phyloP scores from a whole-genome alignment of 2,329 filamentous ascomycete species.

The Podosphaera leucotricha region DNA sequence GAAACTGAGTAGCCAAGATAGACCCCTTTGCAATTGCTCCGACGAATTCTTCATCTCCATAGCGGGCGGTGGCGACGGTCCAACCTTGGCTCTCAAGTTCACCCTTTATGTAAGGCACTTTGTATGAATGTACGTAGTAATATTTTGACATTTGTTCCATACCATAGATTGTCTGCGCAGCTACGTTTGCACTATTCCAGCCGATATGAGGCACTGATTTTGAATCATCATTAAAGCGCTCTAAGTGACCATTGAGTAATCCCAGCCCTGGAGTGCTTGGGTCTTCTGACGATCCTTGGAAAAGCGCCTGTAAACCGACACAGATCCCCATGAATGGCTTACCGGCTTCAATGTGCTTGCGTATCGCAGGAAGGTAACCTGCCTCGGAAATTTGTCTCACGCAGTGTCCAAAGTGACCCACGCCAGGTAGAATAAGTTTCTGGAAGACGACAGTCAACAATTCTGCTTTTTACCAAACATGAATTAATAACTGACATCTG shows the following conservation, averaged over 20 bases:
- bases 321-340: slow-evolving; percentile 98
- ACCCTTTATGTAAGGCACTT: slow-evolving; percentile 49
- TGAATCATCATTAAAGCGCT: slow-evolving; percentile 48
- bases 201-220: slow-evolving; percentile 98
- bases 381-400: slow-evolving; percentile 60
- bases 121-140: slow-evolving; percentile 96
- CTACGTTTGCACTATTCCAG: slow-evolving; percentile 67
- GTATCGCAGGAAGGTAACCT: slow-evolving; percentile 65
- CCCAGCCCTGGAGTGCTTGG: slow-evolving; percentile 48
- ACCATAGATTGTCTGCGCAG: slow-evolving; percentile 43
- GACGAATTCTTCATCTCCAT: slow-evolving; percentile 74
- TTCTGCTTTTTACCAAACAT: not conserved
- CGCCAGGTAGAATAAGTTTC: slow-evolving; percentile 87
- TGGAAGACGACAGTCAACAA: slow-evolving; percentile 17
- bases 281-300: slow-evolving; percentile 65
- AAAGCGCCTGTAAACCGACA: slow-evolving; percentile 78
- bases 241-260: slow-evolving; percentile 44
- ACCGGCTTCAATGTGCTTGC: slow-evolving; percentile 60
- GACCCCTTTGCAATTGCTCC: slow-evolving; percentile 73
- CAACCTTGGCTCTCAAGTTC: slow-evolving; percentile 63
- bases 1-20: slow-evolving; percentile 81
- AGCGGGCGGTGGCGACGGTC: slow-evolving; percentile 75
- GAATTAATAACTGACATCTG: slow-evolving; percentile 37
- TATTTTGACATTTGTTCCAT: slow-evolving; percentile 70
- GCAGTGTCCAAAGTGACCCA: slow-evolving; percentile 96